Percentiles rank a stretch among this genome's conserved stretches.
Conservation (phyloP, 2,329 filamentous ascomycete species). For the Fusarium nodosum region DNA sequence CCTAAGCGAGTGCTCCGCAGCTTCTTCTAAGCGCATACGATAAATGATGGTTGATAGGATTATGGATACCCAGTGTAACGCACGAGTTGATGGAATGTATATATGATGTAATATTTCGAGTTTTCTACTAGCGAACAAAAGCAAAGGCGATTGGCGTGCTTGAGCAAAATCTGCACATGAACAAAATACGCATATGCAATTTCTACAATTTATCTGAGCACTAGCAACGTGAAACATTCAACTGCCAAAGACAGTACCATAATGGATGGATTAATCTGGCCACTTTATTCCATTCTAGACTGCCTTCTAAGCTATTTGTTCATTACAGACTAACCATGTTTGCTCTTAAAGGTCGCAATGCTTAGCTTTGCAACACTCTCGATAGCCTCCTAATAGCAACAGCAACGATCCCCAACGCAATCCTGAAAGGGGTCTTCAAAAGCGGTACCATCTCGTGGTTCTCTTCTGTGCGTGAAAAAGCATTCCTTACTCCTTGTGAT, state of each 20-base stretch:
- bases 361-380: not conserved
- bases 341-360: not conserved
- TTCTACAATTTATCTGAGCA: not conserved
- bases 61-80: conserved; percentile 42
- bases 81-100: conserved; percentile 32
- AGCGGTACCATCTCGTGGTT: too few species aligned
- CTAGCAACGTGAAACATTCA: conserved; percentile 1
- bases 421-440: not conserved
- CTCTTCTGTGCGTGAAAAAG: not conserved
- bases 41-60: conserved; percentile 31
- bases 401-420: not conserved
- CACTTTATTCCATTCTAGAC: not conserved
- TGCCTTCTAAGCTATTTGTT: not conserved
- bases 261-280: too few species aligned
- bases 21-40: conserved; percentile 40
- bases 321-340: too few species aligned
- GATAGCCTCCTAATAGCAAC: not conserved
- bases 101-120: conserved; percentile 38
- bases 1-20: conserved; percentile 43
- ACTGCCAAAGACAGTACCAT: not conserved
- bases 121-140: conserved; percentile 36
- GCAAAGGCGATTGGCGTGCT: conserved; percentile 36
- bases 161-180: conserved; percentile 35
- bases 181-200: conserved; percentile 34
- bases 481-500: not conserved